Evolutionary conservation across 164 flowering plant species (phyloP).

Genomic region (Piper betle): DNA sequence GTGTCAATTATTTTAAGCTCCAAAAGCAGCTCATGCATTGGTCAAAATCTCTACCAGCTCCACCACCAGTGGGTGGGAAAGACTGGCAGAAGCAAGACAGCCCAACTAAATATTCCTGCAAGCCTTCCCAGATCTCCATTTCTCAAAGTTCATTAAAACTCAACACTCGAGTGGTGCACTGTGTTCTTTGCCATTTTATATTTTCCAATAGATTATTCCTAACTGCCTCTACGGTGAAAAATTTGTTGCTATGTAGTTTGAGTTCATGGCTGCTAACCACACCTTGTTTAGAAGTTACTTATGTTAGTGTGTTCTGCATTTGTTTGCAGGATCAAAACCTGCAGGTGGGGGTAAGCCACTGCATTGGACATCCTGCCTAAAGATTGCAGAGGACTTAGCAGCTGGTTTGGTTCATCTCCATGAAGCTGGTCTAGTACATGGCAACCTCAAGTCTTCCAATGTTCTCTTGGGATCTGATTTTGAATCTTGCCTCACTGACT

Average conservation of each 20-base stretch:
- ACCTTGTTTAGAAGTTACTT: no score
- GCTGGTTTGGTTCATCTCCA: conserved; percentile 73
- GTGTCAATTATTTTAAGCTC: neutral
- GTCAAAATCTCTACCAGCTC: neutral
- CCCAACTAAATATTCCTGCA: neutral
- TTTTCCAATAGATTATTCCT: no score
- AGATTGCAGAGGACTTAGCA: conserved; percentile 90
- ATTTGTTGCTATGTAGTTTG: no score
- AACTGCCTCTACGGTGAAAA: no score
- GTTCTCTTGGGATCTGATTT: conserved; percentile 86
- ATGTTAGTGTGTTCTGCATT: no score
- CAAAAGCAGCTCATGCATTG: neutral
- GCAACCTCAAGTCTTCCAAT: conserved; percentile 89
- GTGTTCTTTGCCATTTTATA: neutral
- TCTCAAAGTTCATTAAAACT: neutral
- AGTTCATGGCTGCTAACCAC: no score
- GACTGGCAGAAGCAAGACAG: neutral
- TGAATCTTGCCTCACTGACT: conserved; percentile 92
- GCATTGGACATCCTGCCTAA: conserved; percentile 97
- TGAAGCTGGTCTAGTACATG: conserved; percentile 72
- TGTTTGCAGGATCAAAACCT: conserved; percentile 63
- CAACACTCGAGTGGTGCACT: neutral
- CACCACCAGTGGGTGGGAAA: neutral
- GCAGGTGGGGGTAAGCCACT: conserved; percentile 89
- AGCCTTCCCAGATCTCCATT: neutral